Evolutionary conservation across 176 grass and related monocot genomes (phyloP), one percentile per base, ranked within the genome.

Genomic region (Carex pumila): DNA sequence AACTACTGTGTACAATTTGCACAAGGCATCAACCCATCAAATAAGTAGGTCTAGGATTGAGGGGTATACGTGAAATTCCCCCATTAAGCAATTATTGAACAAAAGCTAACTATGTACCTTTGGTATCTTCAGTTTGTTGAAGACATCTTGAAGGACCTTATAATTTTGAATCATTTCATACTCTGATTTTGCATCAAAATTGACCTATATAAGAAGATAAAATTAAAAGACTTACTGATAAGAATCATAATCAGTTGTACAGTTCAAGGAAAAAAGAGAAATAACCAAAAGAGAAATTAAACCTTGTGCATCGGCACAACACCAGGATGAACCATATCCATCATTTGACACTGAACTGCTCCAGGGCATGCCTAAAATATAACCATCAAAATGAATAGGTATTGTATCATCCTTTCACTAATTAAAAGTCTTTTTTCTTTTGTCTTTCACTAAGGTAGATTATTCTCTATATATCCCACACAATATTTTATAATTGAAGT

Each of bases 111-210:
- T 59, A 85, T 7, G 29, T 71, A 97, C 94, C 90, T 94, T 97
- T 32, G 52, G 47, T 9, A 97, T 90, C 9, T 84, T 89, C 56
- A 97, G 72, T 75, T 94, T 97, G 87, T 87, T 97, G 87, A 97
- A 94, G 10, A 94, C 92, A 8, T 97, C 94, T 85, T 97, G 94
- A 60, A 97, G 86, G 72, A 97, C 65, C 87, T 97, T 97, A 64
- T 97, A 97, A 61, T 97, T 97, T 84, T 97, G 94, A 70, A 97
- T 92, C 94, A 90, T 97, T 52, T 97, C 94, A 53, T 97, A 97
- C 64, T 94, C 94, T 0, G 94, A 94, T 80, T 94, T 97, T 18
- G 94, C 94, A 65, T 97, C 94, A 59, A 97, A 97, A 89, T 97
- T 97, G 43, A 97, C 94, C 94, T 97, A 79, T 61, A 82, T 73